Base-by-base conservation (phyloP, 2,329 filamentous ascomycete genomes). In the Thielaviopsis euricoi region DNA sequence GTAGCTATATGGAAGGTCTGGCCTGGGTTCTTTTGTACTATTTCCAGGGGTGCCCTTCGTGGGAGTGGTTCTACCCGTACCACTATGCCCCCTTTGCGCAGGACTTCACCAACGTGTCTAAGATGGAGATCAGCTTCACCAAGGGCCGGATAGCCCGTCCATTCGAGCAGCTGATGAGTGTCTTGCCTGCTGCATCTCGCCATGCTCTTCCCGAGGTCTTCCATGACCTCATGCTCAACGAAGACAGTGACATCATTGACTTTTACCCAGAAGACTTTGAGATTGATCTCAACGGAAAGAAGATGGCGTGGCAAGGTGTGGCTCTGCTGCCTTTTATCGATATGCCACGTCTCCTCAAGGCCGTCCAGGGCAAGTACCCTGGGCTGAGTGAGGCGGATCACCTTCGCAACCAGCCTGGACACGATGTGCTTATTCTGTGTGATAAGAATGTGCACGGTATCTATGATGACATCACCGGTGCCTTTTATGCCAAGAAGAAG, bases 51-150 rank as follows among this genome's bases (percentile, higher is more conserved):
- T 98, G 93, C 65, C 89, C 93, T 22, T 96, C 89, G 0, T 98
- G 94, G 93, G 94, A 91, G 56, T 98, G 93, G 93, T 98, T 93
- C 69, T 98, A 96, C 67, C 93, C 93, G 0, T 95, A 97, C 67
- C 93, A 98, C 68, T 98, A 98, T 68, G 94, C 93, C 1, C 93
- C 94, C 3, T 98, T 98, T 68, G 93, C 93, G 2, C 87, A 89
- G 56, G 93, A 98, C 69, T 98, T 98, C 69, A 84, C 86, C 60
- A 84, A 90, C 58, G 76, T 98, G 52, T 80, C 77, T 56, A 83
- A 89, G 64, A 82, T 95, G 76, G 77, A 86, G 33, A 81, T 95
- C 63, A 74, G 78, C 19, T 98, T 98, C 64, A 79, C 88, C 60
- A 88, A 90, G 69, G 91, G 91, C 12, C 81, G 77, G 53, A 87